Evolutionary conservation across 768 basidiomycete genomes (phyloP).

Genomic region (Leccinellum albellum): DNA sequence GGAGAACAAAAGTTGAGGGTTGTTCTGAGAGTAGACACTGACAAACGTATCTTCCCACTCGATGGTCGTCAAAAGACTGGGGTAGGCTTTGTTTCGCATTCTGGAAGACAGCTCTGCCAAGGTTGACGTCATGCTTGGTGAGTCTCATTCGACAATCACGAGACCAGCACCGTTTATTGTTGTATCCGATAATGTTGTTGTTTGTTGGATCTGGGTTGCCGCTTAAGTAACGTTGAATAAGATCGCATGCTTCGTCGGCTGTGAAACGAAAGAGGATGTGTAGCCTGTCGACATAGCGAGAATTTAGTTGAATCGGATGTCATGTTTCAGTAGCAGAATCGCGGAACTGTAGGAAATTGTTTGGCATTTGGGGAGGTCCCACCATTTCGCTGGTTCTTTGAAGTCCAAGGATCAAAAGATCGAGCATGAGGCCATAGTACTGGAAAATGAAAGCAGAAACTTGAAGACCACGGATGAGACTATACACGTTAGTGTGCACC

Average conservation of each 20-base stretch:
- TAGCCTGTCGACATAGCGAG: constrained; percentile 91
- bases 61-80: constrained; percentile 92
- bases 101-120: constrained; percentile 98
- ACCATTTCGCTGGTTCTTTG: constrained; percentile 99
- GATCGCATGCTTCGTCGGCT: constrained; percentile 93
- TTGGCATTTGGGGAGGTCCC: constrained; percentile 94
- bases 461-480: constrained; percentile 94
- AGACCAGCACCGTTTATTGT: constrained; percentile 99
- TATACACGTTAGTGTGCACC: constrained; percentile 97
- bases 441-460: constrained; percentile 99
- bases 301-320: constrained; percentile 97
- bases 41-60: constrained; percentile 99
- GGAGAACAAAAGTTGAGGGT: constrained; percentile 95
- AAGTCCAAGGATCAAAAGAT: constrained; percentile 93
- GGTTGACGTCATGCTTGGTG: constrained; percentile 99
- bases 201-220: constrained; percentile 98
- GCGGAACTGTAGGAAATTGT: constrained; percentile 96
- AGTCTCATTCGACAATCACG: constrained; percentile 98
- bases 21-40: constrained; percentile 95
- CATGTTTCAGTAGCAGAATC: constrained; percentile 93
- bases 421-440: constrained; percentile 93
- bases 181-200: constrained; percentile 98
- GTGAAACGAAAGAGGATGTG: constrained; percentile 98
- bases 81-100: constrained; percentile 97
- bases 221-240: constrained; percentile 95